Evolutionary conservation across 2,329 filamentous ascomycete genomes (phyloP), one percentile per base, ranked within the genome.

Genomic region (Anthostomella pinea): DNA sequence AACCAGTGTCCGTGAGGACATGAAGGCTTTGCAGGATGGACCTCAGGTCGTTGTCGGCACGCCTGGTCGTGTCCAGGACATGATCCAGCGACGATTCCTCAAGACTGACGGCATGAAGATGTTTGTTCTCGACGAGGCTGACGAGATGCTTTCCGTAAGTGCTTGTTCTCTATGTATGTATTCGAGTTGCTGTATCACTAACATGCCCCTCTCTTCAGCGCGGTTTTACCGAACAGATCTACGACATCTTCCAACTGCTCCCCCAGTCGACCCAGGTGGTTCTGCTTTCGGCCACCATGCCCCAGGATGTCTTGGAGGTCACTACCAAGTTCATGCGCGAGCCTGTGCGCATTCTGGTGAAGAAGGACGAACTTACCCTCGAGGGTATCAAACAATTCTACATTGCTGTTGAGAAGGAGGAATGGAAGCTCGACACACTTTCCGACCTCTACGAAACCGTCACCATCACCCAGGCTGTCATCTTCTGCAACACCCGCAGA

Each of bases 301-400:
- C 93, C 62, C 89, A 96, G 77, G 93, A 98, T 65, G 93, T 98
- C 47, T 83, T 98, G 45, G 93, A 98, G 77, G 90, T 98, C 65
- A 98, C 93, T 64, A 97, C 91, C 74, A 96, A 96, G 77, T 98
- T 98, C 81, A 98, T 98, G 93, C 90, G 89, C 60, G 93, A 98
- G 72, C 93, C 93, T 55, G 87, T 98, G 69, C 90, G 93, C 65
- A 97, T 98, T 65, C 80, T 98, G 57, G 93, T 98, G 72, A 98
- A 98, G 86, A 95, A 95, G 82, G 91, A 94, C 64, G 93, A 98
- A 69, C 84, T 98, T 69, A 98, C 93, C 63, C 88, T 98, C 43
- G 93, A 98, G 75, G 93, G 93, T 87, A 95, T 98, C 66, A 98
- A 98, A 81, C 93, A 98, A 70, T 98, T 96, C 77, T 98, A 96